Percentiles rank a stretch among this genome's conserved stretches.
Conservation (phyloP, 345 rosid species). For the Boechera retrofracta region DNA sequence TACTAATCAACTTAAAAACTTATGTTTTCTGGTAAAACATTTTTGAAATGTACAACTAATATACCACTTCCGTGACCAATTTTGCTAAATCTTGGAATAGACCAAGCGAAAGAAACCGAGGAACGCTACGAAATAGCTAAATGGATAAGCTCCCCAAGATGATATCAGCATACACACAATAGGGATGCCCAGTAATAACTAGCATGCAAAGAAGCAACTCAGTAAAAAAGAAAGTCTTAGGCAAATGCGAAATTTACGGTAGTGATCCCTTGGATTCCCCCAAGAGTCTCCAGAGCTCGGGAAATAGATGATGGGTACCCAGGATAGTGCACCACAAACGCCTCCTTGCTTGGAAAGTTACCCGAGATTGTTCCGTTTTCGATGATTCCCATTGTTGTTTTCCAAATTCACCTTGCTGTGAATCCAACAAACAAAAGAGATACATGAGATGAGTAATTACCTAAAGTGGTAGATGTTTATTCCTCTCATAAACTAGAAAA, state of each 20-base stretch:
- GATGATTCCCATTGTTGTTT: slow-evolving; percentile 67
- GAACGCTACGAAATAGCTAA: neutral
- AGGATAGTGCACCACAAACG: slow-evolving; percentile 78
- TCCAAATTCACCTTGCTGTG: slow-evolving; percentile 16
- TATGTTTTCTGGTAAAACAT: neutral
- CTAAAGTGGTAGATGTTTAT: neutral
- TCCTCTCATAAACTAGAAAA: neutral
- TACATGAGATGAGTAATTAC: neutral
- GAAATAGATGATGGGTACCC: slow-evolving; percentile 81
- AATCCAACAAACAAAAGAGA: slow-evolving; percentile 12
- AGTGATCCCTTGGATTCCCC: slow-evolving; percentile 73
- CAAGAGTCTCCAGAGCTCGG: slow-evolving; percentile 80
- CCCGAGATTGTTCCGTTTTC: slow-evolving; percentile 74
- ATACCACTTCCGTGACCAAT: neutral
- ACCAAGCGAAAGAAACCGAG: slow-evolving; percentile 9
- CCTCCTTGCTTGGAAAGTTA: slow-evolving; percentile 58
- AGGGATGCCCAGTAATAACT: neutral
- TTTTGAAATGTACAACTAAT: neutral
- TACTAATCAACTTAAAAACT: slow-evolving; percentile 2
- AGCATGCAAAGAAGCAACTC: slow-evolving; percentile 2
- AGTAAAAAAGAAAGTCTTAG: neutral
- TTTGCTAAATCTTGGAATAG: slow-evolving; percentile 6
- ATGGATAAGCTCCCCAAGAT: neutral
- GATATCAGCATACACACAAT: neutral
- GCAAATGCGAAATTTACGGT: slow-evolving; percentile 45